Conservation (phyloP, 371 early-diverging fungal genomes). For the Mucor indicus region DNA sequence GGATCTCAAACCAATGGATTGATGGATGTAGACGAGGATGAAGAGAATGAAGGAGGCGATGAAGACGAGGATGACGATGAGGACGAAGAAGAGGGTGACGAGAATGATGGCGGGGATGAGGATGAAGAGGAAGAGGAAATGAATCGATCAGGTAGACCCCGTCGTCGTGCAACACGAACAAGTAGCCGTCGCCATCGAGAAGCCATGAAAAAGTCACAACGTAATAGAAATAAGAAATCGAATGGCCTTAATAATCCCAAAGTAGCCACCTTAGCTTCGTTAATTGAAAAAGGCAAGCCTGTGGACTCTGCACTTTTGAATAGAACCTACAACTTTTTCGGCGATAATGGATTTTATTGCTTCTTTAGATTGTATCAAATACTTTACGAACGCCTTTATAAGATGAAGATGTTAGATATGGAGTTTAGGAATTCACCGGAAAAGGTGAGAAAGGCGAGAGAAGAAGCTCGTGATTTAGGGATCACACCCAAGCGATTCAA, state of each 20-base stretch:
- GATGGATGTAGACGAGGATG: no score
- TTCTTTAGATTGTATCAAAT: conserved; percentile 80
- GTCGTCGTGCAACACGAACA: not conserved
- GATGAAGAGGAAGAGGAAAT: conserved; percentile 2
- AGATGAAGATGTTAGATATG: conserved; percentile 71
- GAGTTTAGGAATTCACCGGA: conserved; percentile 59
- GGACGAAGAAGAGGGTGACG: conserved; percentile 11
- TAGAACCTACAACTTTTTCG: conserved; percentile 55
- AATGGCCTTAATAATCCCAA: not conserved
- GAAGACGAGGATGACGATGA: conserved; percentile 9
- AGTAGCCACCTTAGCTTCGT: not conserved
- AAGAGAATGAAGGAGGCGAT: conserved; percentile 11
- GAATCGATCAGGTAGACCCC: not conserved
- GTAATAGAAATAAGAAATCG: not conserved
- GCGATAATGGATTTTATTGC: conserved; percentile 77
- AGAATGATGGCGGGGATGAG: conserved; percentile 8
- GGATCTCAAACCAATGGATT: no score
- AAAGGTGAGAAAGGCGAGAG: conserved; percentile 52
- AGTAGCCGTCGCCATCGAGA: no score
- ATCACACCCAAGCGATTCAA: conserved; percentile 44
- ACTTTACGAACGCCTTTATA: conserved; percentile 65
- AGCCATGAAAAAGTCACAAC: no score
- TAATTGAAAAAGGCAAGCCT: conserved; percentile 4
- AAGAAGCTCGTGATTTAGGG: conserved; percentile 78
- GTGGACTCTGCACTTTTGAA: conserved; percentile 1